A percentile compares a stretch with the other conserved stretches of the same genome.
These are phyloP conservation scores for Phylloporus sp. DNA, from an alignment of 768 basidiomycete genomes.

Conservation along the genomic window DNA sequence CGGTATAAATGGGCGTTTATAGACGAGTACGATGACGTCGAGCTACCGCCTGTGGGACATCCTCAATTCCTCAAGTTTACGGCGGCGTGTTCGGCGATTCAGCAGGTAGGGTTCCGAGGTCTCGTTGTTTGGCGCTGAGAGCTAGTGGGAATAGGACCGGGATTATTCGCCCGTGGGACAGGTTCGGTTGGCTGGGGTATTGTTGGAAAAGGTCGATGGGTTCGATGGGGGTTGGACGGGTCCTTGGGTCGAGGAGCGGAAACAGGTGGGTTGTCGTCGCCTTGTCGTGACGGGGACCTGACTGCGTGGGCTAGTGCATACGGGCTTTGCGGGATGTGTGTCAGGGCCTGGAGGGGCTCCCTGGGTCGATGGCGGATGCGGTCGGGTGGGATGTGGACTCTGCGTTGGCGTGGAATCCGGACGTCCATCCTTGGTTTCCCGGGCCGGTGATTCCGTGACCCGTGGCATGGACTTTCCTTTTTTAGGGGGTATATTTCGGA, in stretches of 20 bases:
- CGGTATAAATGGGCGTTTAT: slow-evolving; percentile 79
- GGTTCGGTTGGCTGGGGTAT: slow-evolving; percentile 40
- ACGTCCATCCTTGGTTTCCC: slow-evolving; percentile 53
- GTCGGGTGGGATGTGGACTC: slow-evolving; percentile 38
- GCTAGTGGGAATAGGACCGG: slow-evolving; percentile 28
- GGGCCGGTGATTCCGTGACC: slow-evolving; percentile 15
- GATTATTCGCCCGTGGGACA: slow-evolving; percentile 38
- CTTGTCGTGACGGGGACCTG: neutral
- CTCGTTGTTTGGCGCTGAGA: too few relatives aligned
- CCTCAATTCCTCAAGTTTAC: slow-evolving; percentile 54
- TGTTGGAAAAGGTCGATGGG: slow-evolving; percentile 32
- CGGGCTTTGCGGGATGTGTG: slow-evolving; percentile 34
- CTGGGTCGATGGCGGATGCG: slow-evolving; percentile 30
- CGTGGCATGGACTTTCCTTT: neutral
- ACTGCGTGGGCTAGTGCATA: slow-evolving; percentile 35
- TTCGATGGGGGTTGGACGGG: slow-evolving; percentile 39
- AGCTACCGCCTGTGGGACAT: slow-evolving; percentile 42
- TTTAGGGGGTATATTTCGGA: neutral
- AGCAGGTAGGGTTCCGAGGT: slow-evolving; percentile 30
- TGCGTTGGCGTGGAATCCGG: slow-evolving; percentile 44
- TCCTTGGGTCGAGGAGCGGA: slow-evolving; percentile 44
- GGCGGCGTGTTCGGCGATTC: slow-evolving; percentile 34
- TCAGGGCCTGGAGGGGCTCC: slow-evolving; percentile 35
- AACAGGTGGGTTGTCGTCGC: slow-evolving; percentile 32
- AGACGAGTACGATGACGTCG: slow-evolving; percentile 50